Base-by-base conservation (phyloP, 129 eudicot genomes). In the Arctium minus region DNA sequence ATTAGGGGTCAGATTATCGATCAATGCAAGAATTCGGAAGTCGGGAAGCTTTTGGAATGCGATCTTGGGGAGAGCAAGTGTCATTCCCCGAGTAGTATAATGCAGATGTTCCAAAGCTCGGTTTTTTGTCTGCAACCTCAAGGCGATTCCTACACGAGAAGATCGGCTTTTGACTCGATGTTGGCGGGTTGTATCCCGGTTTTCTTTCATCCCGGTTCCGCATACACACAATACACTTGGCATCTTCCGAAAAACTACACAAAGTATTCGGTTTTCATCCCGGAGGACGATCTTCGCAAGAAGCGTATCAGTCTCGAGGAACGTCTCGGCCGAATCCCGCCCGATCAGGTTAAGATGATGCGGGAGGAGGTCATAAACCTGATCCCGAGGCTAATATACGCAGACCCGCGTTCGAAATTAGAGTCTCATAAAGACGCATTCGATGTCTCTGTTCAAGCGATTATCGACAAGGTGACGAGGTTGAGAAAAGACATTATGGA, bases 381-480 rank as follows among this genome's bases (percentile, higher is more conserved):
- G 87, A 88, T 90, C 73, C 94, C 94, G 0, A 76, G 85, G 70
- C 33, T 90, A 3, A 82, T 81, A 13, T 90, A 90, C 39, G 91
- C 91, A 8, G 78, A 86, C 80, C 90, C 92, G 2, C 81, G 87
- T 13, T 70, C 85, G 0, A 86, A 80, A 40, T 32, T 86, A 1
- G 86, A 79, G 27, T 79, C 79, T 2, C 71, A 86, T 60, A 88
- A 86, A 67, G 93, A 90, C 77, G 93, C 93, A 13, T 90, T 90
- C 18, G 91, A 90, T 38, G 81, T 90, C 5, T 84, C 93, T 7
- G 86, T 90, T 79, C 87, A 92, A 86, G 98, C 96, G 5, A 89
- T 96, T 75, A 93, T 96, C 7, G 68, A 89, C 53, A 96, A 87
- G 84, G 99, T 96, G 67, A 93, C 97, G 5, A 88, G 86, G 77